Evolutionary conservation across 2,329 filamentous ascomycete species (phyloP), one percentile per base, ranked within the genome.

Genomic region (Diaporthe batatas): DNA sequence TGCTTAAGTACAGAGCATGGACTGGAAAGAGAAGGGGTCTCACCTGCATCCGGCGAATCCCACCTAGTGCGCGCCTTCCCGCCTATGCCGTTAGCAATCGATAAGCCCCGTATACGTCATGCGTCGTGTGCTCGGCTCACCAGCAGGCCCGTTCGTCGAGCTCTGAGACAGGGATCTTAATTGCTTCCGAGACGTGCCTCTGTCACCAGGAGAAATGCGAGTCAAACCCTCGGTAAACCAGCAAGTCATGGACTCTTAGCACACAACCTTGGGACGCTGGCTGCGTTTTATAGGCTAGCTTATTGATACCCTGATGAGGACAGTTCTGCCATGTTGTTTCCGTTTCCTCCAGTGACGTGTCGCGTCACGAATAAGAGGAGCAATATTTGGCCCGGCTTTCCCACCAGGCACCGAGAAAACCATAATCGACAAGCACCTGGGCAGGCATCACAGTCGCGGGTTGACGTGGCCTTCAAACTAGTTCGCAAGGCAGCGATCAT

Each of bases 41-140:
- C 62, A 65, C 62, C 62, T 65, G 62, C 62, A 65, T 36, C 62
- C 62, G 62, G 44, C 62, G 62, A 51, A 51, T 51, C 44, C 62
- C 44, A 51, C 44, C 34, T 51, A 67, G 62, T 44, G 62, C 47
- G 47, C 36, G 62, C 47, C 62, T 67, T 53, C 62, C 62, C 62
- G 62, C 62, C 29, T 53, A 47, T 53, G 62, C 62, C 44, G 62
- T 51, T 21, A 36, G 62, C 47, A 67, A 67, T 67, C 62, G 62
- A 67, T 53, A 39, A 67, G 62, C 47, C 44, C 62, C 44, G 23
- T 29, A 6, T 67, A 67, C 62, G 62, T 67, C 62, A 67, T 67
- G 62, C 32, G 62, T 39, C 47, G 47, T 39, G 62, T 53, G 62
- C 62, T 36, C 62, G 62, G 62, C 62, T 67, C 62, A 39, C 62